phyloP scores from a whole-genome alignment of 2,329 filamentous ascomycete species.

The Aspergillus novofumigatus region DNA sequence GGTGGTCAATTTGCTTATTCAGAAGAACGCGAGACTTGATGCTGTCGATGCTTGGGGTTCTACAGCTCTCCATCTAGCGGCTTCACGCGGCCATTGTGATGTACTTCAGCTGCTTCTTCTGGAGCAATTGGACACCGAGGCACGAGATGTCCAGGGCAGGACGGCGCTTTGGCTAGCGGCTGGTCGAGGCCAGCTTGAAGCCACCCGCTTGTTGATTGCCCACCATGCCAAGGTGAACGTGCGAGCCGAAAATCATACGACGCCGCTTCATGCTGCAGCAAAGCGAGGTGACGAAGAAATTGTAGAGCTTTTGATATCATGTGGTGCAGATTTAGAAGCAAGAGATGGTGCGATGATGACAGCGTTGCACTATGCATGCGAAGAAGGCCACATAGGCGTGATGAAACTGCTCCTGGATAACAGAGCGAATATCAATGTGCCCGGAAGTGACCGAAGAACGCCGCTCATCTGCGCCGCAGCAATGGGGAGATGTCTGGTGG shows the following conservation, averaged over 20 bases:
- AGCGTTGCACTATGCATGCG: conserved; percentile 33
- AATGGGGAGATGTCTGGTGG: conserved; percentile 23
- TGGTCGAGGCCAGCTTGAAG: conserved; percentile 31
- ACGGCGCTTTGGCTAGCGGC: conserved; percentile 36
- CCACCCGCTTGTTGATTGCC: conserved; percentile 28
- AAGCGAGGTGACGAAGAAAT: conserved; percentile 31
- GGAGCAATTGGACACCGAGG: conserved; percentile 28
- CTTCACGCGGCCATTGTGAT: conserved; percentile 28
- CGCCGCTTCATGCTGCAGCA: conserved; percentile 33
- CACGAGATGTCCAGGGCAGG: conserved; percentile 26
- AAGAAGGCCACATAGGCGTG: conserved; percentile 25
- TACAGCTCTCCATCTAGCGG: conserved; percentile 31
- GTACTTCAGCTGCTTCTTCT: conserved; percentile 26
- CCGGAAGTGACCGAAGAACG: conserved; percentile 30
- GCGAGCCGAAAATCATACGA: conserved; percentile 31
- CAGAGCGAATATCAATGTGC: conserved; percentile 30
- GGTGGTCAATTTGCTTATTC: conserved; percentile 30
- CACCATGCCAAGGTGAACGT: conserved; percentile 32
- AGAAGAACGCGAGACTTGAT: conserved; percentile 27
- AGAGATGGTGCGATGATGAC: conserved; percentile 35
- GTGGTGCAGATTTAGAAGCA: conserved; percentile 34
- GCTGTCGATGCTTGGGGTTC: conserved; percentile 26
- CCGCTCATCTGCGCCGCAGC: conserved; percentile 36
- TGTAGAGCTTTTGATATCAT: conserved; percentile 26
- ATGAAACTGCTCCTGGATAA: conserved; percentile 28